These are phyloP conservation scores for Torulaspora delbrueckii DNA, from an alignment of 805 yeast genomes.

Conservation along the genomic window DNA sequence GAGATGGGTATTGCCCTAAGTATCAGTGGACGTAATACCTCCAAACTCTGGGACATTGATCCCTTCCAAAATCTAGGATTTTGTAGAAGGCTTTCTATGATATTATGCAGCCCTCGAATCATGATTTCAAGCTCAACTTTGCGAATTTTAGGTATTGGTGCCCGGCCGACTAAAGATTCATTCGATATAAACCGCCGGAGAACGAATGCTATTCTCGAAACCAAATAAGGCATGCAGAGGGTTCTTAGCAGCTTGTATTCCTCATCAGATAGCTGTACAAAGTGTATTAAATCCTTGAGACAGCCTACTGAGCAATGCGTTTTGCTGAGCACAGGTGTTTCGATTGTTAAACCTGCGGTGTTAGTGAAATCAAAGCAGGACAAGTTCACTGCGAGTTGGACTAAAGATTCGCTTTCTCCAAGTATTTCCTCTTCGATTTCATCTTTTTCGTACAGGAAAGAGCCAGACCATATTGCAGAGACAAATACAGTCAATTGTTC, in stretches of 20 bases:
- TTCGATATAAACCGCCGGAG: slow-evolving; percentile 63
- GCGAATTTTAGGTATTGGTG: slow-evolving; percentile 66
- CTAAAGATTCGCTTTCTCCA: slow-evolving; percentile 28
- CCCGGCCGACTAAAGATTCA: slow-evolving; percentile 48
- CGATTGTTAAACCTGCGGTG: slow-evolving; percentile 60
- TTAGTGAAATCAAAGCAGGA: slow-evolving; percentile 43
- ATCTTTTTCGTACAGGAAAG: slow-evolving; percentile 55
- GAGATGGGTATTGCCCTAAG: slow-evolving; percentile 34
- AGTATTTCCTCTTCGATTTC: slow-evolving; percentile 45
- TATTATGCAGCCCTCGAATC: slow-evolving; percentile 41
- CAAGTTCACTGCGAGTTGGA: slow-evolving; percentile 38
- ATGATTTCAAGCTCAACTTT: slow-evolving; percentile 53
- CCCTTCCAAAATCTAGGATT: neutral
- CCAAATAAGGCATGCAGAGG: slow-evolving; percentile 44
- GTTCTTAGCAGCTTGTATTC: slow-evolving; percentile 20
- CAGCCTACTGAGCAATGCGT: slow-evolving; percentile 50
- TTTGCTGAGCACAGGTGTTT: slow-evolving; percentile 42
- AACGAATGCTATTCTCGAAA: slow-evolving; percentile 54
- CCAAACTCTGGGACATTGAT: slow-evolving; percentile 13
- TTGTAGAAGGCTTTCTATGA: slow-evolving; percentile 18
- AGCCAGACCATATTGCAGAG: slow-evolving; percentile 49
- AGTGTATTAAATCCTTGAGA: slow-evolving; percentile 46
- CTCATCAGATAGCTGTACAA: slow-evolving; percentile 33
- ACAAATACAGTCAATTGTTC: slow-evolving; percentile 42
- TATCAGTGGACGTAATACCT: slow-evolving; percentile 29